Conservation (phyloP, 176 grass and related monocot genomes). For the Carex pumila region DNA sequence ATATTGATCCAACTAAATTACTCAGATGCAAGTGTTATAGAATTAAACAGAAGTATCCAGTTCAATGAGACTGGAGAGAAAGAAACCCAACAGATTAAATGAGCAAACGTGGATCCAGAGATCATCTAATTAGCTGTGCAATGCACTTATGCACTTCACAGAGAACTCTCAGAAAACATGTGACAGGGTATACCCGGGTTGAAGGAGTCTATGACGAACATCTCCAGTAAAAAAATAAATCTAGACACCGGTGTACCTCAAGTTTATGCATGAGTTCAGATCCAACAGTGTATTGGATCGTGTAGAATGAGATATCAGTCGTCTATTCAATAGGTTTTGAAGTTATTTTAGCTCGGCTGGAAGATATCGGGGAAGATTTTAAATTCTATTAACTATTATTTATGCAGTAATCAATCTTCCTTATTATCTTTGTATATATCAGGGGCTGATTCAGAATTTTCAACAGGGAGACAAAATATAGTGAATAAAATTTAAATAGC, state of each 20-base stretch:
- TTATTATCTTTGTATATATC: too few relatives aligned
- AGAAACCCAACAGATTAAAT: background rate
- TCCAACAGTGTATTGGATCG: too few relatives aligned
- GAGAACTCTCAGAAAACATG: slow-evolving; percentile 8
- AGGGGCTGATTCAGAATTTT: too few relatives aligned
- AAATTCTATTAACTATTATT: too few relatives aligned
- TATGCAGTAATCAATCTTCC: too few relatives aligned
- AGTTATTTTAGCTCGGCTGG: too few relatives aligned
- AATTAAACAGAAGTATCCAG: background rate
- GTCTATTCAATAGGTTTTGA: too few relatives aligned
- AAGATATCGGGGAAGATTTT: too few relatives aligned
- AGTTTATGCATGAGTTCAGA: too few relatives aligned
- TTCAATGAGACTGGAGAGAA: background rate
- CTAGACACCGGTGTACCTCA: background rate
- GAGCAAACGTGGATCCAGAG: background rate
- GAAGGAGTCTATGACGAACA: background rate
- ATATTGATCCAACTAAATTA: background rate
- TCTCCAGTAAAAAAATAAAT: background rate
- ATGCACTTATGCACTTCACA: background rate
- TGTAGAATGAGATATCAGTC: too few relatives aligned
- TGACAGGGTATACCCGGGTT: background rate
- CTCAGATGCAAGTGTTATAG: background rate
- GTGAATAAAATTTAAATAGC: too few relatives aligned
- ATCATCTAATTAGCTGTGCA: background rate
- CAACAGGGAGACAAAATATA: too few relatives aligned